Conservation (phyloP, 148 eudicot genomes). For the Arctostaphylos glauca region DNA sequence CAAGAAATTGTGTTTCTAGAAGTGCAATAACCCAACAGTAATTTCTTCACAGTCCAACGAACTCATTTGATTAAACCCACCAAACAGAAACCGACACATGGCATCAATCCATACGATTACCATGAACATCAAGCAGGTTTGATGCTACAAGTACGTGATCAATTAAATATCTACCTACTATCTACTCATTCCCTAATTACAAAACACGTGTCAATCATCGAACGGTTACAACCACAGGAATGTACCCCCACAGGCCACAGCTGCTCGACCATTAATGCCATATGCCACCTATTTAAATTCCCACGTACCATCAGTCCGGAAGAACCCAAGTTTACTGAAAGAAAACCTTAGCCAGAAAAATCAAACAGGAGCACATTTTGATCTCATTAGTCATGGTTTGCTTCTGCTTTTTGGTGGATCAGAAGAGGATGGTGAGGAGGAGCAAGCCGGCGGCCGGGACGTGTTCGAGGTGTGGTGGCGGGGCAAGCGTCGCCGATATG, state of each 20-base stretch:
- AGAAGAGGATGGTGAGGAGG: constrained; percentile 45
- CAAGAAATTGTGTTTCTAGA: too few species aligned
- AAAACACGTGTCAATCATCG: constrained; percentile 2
- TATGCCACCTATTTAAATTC: background rate
- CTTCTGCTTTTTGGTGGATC: constrained; percentile 61
- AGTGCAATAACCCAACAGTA: too few species aligned
- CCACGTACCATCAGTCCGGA: background rate
- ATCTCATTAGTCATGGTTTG: constrained; percentile 30
- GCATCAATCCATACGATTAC: background rate
- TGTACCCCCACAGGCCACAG: background rate
- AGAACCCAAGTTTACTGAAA: too few species aligned
- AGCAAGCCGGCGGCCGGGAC: constrained; percentile 54
- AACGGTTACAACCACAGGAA: background rate
- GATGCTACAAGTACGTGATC: constrained; percentile 13
- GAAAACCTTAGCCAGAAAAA: too few species aligned
- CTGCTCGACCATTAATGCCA: constrained; percentile 1
- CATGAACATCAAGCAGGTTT: constrained; percentile 18
- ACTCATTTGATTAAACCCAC: background rate
- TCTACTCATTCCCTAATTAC: background rate
- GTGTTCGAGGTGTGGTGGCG: constrained; percentile 61
- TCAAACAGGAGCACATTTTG: background rate
- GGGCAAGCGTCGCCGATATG: constrained; percentile 72
- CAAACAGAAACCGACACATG: background rate
- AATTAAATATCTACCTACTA: background rate
- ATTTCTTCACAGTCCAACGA: background rate